phyloP scores from a whole-genome alignment of 2,329 filamentous ascomycete species.

The Cercospora sp. region DNA sequence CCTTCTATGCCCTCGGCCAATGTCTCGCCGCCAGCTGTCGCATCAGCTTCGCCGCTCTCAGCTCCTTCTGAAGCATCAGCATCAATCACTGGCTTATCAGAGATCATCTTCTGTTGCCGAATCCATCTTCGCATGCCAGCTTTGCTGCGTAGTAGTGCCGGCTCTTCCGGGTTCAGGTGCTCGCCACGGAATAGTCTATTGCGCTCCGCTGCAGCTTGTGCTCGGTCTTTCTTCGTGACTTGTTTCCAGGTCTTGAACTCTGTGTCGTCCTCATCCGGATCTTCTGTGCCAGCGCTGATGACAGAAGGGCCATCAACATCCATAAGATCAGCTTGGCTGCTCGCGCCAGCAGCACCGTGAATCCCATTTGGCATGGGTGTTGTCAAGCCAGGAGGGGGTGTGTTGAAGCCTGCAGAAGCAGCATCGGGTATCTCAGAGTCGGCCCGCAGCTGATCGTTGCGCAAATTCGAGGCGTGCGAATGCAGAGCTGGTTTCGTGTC shows the following conservation, averaged over 20 bases:
- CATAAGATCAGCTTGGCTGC: slow-evolving; percentile 79
- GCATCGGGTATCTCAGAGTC: slow-evolving; percentile 77
- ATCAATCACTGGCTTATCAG: slow-evolving; percentile 39
- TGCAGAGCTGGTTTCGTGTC: slow-evolving; percentile 64
- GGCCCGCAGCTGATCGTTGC: slow-evolving; percentile 56
- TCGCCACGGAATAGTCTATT: slow-evolving; percentile 82
- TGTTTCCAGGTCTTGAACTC: slow-evolving; percentile 99
- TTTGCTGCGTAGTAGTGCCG: slow-evolving; percentile 80
- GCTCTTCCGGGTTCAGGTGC: slow-evolving; percentile 81
- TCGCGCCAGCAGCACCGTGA: slow-evolving; percentile 56
- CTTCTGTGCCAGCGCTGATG: slow-evolving; percentile 67
- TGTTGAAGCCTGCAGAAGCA: slow-evolving; percentile 79
- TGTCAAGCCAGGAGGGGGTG: slow-evolving; percentile 73
- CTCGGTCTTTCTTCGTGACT: slow-evolving; percentile 94
- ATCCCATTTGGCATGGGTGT: slow-evolving; percentile 71
- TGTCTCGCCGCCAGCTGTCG: slow-evolving; percentile 64
- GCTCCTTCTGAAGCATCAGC: slow-evolving; percentile 47
- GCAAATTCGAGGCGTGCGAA: slow-evolving; percentile 50
- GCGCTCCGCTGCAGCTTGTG: slow-evolving; percentile 79
- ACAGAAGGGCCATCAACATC: slow-evolving; percentile 80
- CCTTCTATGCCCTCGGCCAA: slow-evolving; percentile 88
- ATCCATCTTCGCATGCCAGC: slow-evolving; percentile 87
- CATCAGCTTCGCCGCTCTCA: slow-evolving; percentile 48
- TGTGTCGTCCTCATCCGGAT: slow-evolving; percentile 78
- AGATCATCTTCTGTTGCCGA: slow-evolving; percentile 65